Percentiles rank a stretch among this genome's conserved stretches.
phyloP scores from a whole-genome alignment of 352 stramenopile species.

The Globisporangium alternatum region DNA sequence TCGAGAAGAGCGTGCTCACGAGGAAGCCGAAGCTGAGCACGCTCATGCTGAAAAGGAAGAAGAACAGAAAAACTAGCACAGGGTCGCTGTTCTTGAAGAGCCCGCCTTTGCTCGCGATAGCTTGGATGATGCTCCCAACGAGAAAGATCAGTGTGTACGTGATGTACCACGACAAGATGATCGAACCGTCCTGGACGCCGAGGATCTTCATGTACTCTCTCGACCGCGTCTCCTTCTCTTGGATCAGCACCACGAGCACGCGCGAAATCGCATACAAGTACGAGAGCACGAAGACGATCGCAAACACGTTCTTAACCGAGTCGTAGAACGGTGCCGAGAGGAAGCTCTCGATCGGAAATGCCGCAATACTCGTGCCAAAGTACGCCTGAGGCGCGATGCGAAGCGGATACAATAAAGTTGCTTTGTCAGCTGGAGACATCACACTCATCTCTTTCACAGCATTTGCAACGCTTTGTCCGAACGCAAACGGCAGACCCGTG shows the following conservation, averaged over 20 bases:
- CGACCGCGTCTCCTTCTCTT: slow-evolving; percentile 71
- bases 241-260: slow-evolving; percentile 80
- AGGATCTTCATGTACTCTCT: slow-evolving; percentile 75
- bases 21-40: slow-evolving; percentile 69
- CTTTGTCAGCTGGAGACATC: slow-evolving; percentile 22
- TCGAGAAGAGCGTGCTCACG: slow-evolving; percentile 79
- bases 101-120: slow-evolving; percentile 41
- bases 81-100: slow-evolving; percentile 48
- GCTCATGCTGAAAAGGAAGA: slow-evolving; percentile 66
- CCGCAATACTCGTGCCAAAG: slow-evolving; percentile 29
- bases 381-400: slow-evolving; percentile 46
- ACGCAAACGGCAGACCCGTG: slow-evolving; percentile 15
- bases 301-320: slow-evolving; percentile 54
- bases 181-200: slow-evolving; percentile 49
- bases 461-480: neutral
- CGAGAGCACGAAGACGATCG: slow-evolving; percentile 86
- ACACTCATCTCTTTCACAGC: slow-evolving; percentile 15
- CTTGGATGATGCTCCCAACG: slow-evolving; percentile 56
- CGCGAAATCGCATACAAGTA: slow-evolving; percentile 67
- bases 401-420: slow-evolving; percentile 36
- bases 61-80: slow-evolving; percentile 58
- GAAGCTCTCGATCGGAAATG: slow-evolving; percentile 50
- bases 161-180: slow-evolving; percentile 74
- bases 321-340: slow-evolving; percentile 65
- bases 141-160: slow-evolving; percentile 85